Evolutionary conservation across 139 green algal species (phyloP).

Genomic region (Chlorella sp.): DNA sequence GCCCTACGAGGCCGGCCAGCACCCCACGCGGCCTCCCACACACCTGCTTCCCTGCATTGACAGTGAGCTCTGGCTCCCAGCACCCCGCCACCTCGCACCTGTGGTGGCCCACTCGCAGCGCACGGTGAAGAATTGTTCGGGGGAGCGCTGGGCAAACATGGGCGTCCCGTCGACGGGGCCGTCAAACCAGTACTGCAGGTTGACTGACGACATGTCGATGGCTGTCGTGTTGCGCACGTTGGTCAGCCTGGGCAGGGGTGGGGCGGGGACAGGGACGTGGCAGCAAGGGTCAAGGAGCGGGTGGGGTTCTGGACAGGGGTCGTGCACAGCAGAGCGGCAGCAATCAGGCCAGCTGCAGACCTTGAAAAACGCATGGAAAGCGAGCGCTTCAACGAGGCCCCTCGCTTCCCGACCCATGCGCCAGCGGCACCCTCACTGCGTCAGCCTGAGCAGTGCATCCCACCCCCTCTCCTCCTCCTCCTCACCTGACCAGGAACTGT

Average conservation of each 20-base stretch:
- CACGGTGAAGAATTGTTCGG: slow-evolving; percentile 13
- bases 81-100: neutral
- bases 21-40: no score
- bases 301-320: no score
- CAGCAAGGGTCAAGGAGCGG: neutral
- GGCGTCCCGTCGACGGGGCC: slow-evolving; percentile 2
- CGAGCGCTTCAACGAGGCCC: no score
- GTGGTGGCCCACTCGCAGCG: slow-evolving; percentile 47
- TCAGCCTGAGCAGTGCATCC: no score
- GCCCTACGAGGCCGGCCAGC: no score
- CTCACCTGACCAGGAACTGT: slow-evolving; percentile 73
- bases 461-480: no score
- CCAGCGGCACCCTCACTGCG: no score
- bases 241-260: slow-evolving; percentile 46
- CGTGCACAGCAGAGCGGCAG: neutral
- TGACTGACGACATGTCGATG: slow-evolving; percentile 44
- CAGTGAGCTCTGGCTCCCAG: no score
- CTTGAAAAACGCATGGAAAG: neutral
- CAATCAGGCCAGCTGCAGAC: neutral
- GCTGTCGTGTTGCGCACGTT: slow-evolving; percentile 51
- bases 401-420: neutral
- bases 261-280: neutral
- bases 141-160: neutral
- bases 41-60: no score
- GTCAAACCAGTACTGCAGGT: slow-evolving; percentile 75